phyloP scores from a whole-genome alignment of 1,284 basidiomycete genomes.

The Fomes fomentarius region DNA sequence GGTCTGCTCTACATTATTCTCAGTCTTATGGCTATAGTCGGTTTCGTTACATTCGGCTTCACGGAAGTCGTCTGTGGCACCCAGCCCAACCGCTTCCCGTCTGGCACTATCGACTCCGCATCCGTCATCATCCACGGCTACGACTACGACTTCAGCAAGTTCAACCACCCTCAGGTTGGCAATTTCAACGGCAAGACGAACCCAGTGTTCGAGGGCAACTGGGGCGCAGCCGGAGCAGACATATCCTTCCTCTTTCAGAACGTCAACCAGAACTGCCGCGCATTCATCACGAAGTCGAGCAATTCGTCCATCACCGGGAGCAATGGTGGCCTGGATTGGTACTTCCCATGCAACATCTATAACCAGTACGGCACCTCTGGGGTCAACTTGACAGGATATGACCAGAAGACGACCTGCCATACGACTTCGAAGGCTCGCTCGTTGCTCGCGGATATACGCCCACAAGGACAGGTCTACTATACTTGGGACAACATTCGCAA shows the following conservation, averaged over 20 bases:
- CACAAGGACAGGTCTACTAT: conserved; percentile 89
- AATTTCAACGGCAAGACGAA: conserved; percentile 80
- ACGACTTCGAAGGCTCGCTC: conserved; percentile 55
- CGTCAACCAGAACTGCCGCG: conserved; percentile 81
- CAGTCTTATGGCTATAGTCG: conserved; percentile 88
- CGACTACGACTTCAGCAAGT: conserved; percentile 89
- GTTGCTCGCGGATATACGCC: conserved; percentile 49
- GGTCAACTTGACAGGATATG: conserved; percentile 74
- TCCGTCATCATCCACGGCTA: conserved; percentile 94
- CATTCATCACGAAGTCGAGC: conserved; percentile 73
- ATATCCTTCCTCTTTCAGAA: conserved; percentile 95
- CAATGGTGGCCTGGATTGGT: conserved; percentile 74
- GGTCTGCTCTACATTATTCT: conserved; percentile 87
- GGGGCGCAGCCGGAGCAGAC: conserved; percentile 84
- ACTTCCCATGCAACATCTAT: conserved; percentile 94
- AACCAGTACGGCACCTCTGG: conserved; percentile 70
- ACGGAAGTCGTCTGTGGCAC: conserved; percentile 92
- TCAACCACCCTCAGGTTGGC: conserved; percentile 77
- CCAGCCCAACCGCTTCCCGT: conserved; percentile 80
- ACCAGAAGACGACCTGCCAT: conserved; percentile 74
- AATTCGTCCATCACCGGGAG: conserved; percentile 69
- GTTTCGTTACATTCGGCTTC: conserved; percentile 99
- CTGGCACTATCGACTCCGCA: conserved; percentile 76
- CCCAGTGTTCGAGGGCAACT: conserved; percentile 80
- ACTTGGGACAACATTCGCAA: conserved; percentile 87